Conservation (phyloP, 1,284 basidiomycete genomes). For the Trichosporon sp. region DNA sequence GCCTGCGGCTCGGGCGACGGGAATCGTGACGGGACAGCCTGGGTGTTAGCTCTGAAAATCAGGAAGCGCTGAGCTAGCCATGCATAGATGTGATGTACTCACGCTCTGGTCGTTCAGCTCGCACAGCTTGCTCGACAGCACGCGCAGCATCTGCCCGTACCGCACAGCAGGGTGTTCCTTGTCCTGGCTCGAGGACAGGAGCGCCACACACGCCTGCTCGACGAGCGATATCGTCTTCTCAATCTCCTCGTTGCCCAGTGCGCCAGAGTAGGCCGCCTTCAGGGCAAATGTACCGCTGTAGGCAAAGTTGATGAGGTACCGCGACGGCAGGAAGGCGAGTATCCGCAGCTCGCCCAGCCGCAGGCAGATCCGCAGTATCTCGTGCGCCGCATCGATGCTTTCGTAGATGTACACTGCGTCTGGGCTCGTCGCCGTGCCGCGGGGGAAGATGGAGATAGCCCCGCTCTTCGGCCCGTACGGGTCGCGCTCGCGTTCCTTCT, state of each 20-base stretch:
- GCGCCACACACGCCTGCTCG: constrained; percentile 34
- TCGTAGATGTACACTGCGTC: constrained; percentile 48
- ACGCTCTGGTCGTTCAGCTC: constrained; percentile 39
- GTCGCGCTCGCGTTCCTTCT: constrained; percentile 24
- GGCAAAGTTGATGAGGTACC: constrained; percentile 44
- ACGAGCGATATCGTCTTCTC: constrained; percentile 38
- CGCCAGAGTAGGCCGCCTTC: constrained; percentile 42
- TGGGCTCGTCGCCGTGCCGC: constrained; percentile 42
- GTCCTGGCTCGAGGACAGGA: constrained; percentile 36
- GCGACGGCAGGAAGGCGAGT: constrained; percentile 40
- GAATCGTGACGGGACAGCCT: constrained; percentile 43
- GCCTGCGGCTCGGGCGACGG: constrained; percentile 32
- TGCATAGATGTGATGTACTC: constrained; percentile 9
- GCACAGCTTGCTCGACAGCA: constrained; percentile 38
- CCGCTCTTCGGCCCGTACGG: neutral
- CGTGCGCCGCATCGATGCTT: constrained; percentile 44
- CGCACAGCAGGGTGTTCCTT: constrained; percentile 43
- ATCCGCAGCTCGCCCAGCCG: constrained; percentile 39
- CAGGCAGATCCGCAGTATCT: constrained; percentile 43
- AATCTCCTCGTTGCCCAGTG: constrained; percentile 29
- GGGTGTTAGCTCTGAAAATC: neutral
- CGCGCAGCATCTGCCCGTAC: constrained; percentile 43
- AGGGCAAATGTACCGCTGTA: constrained; percentile 44
- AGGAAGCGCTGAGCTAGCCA: neutral
- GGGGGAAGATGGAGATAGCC: constrained; percentile 28